phyloP scores from a whole-genome alignment of 176 grass and related monocot genomes.

The Triticum monococcum region DNA sequence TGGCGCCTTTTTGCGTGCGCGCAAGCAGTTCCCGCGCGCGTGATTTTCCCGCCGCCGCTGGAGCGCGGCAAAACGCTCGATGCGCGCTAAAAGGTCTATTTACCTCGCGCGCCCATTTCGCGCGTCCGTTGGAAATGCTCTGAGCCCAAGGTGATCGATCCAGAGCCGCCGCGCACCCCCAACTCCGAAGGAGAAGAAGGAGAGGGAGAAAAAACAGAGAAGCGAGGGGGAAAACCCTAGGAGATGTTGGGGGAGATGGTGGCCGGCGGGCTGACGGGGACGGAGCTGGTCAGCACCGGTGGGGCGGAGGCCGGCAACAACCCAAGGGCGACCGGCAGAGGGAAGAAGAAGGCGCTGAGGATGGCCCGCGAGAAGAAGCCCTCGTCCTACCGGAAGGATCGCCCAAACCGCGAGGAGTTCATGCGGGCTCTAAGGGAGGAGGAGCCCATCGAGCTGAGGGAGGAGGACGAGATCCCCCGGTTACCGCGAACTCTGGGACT shows the following conservation, averaged over 20 bases:
- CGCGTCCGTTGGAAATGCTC: no score
- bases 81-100: no score
- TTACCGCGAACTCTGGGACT: not conserved
- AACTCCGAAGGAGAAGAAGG: no score
- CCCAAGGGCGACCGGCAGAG: not conserved
- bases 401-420: not conserved
- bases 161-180: no score
- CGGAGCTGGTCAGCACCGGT: not conserved
- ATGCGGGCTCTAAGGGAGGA: not conserved
- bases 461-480: not conserved
- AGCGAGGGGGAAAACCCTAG: not conserved
- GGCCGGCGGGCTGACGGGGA: not conserved
- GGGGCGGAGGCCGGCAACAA: not conserved
- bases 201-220: no score
- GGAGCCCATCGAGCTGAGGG: not conserved
- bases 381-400: not conserved
- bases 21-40: no score
- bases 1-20: no score
- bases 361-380: not conserved
- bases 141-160: no score
- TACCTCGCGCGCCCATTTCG: no score
- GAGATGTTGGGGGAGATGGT: not conserved
- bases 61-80: no score
- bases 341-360: not conserved
- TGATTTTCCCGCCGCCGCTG: no score